Evolutionary conservation across 1,139 yeast species (phyloP).

Genomic region (Saccharomyces hybrid): DNA sequence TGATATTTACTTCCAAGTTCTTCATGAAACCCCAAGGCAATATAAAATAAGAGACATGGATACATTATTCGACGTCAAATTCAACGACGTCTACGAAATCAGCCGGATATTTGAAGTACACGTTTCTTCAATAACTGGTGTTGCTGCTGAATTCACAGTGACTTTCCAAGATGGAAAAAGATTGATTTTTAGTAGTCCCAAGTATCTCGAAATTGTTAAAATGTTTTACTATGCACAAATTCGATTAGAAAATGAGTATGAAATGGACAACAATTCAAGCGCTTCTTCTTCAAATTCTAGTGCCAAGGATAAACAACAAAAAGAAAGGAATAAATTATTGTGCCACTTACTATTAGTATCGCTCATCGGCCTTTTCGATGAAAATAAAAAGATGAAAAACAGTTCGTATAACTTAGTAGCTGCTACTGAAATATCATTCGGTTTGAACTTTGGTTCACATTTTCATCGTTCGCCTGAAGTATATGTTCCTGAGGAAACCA

Average conservation of each 20-base stretch:
- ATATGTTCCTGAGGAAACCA: slow-evolving; percentile 66
- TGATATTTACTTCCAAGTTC: slow-evolving; percentile 55
- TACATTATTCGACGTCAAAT: slow-evolving; percentile 30
- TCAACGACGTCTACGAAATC: slow-evolving; percentile 48
- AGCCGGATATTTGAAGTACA: slow-evolving; percentile 47
- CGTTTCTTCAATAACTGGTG: slow-evolving; percentile 45
- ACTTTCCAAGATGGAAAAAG: slow-evolving; percentile 40
- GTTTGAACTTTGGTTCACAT: slow-evolving; percentile 53
- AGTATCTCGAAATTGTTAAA: slow-evolving; percentile 60
- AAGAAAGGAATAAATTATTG: slow-evolving; percentile 25
- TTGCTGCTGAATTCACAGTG: slow-evolving; percentile 52
- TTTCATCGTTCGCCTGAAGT: slow-evolving; percentile 53
- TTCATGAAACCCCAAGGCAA: slow-evolving; percentile 36
- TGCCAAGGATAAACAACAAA: slow-evolving; percentile 2
- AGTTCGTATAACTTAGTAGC: slow-evolving; percentile 61
- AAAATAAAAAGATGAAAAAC: slow-evolving; percentile 50
- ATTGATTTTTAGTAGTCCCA: slow-evolving; percentile 50
- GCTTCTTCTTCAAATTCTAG: slow-evolving; percentile 11
- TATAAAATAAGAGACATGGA: slow-evolving; percentile 32
- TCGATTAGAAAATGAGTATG: slow-evolving; percentile 41
- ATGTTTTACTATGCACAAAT: slow-evolving; percentile 54
- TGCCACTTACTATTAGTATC: slow-evolving; percentile 59
- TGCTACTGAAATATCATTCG: slow-evolving; percentile 53
- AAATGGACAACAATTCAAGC: slow-evolving; percentile 18
- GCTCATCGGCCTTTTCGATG: slow-evolving; percentile 59